Percentiles rank a stretch among this genome's conserved stretches.
These are phyloP conservation scores for Pseudogymnoascus sp. DNA, from an alignment of 2,329 filamentous ascomycete genomes.

Conservation along the genomic window DNA sequence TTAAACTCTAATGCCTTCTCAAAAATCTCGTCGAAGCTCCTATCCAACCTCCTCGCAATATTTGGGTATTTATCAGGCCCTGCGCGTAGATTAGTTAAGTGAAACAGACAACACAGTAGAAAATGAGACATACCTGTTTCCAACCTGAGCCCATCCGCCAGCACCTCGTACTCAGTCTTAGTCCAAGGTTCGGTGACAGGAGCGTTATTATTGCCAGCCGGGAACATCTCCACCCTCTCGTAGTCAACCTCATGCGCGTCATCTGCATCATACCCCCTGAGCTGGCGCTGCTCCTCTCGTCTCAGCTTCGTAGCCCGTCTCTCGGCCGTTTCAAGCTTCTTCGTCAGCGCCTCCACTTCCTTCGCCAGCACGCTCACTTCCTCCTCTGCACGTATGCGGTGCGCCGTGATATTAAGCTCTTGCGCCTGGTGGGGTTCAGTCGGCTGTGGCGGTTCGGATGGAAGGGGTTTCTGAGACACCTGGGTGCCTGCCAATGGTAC, in stretches of 20 bases:
- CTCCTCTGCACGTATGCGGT: not conserved
- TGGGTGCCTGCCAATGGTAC: not conserved
- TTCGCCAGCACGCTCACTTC: not conserved
- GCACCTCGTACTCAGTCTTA: not conserved
- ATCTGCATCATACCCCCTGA: not conserved
- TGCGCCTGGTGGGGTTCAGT: not conserved
- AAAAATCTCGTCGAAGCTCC: conserved; percentile 27
- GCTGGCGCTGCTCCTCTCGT: not conserved
- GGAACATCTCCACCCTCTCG: conserved; percentile 18
- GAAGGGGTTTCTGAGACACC: not conserved
- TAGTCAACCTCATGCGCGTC: not conserved
- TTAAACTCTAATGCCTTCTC: conserved; percentile 25
- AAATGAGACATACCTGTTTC: conserved; percentile 10
- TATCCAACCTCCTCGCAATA: conserved; percentile 18
- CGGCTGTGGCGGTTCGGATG: not conserved
- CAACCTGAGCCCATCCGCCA: conserved; percentile 6
- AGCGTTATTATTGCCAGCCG: conserved; percentile 16
- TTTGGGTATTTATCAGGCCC: conserved; percentile 20
- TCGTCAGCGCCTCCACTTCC: not conserved
- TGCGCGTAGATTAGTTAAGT: not conserved
- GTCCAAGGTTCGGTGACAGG: not conserved
- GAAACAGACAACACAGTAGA: not conserved
- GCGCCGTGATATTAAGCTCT: not conserved
- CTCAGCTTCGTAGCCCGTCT: not conserved
- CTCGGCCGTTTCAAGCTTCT: not conserved